phyloP scores from a whole-genome alignment of 1,139 yeast species.

The Geotrichum candidum region DNA sequence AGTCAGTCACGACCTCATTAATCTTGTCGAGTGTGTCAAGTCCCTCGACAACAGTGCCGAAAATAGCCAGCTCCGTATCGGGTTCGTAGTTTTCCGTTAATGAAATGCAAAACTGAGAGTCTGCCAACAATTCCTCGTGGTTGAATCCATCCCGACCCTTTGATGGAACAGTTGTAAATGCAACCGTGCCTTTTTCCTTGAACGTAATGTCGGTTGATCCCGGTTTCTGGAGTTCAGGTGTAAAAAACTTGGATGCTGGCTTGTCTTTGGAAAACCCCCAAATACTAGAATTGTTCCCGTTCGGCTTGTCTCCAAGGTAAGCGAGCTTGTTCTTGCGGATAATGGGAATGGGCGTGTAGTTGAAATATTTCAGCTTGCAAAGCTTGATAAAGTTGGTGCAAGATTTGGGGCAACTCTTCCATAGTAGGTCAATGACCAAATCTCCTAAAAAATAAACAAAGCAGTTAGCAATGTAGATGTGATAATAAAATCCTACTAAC shows the following conservation, averaged over 20 bases:
- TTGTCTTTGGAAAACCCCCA: conserved; percentile 10
- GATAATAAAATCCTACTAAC: background rate
- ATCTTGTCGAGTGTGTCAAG: conserved; percentile 41
- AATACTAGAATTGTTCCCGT: conserved; percentile 1
- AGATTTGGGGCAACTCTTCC: conserved; percentile 38
- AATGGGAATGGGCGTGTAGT: conserved; percentile 47
- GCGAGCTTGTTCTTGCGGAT: conserved; percentile 34
- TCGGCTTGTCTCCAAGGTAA: conserved; percentile 5
- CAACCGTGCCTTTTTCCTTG: conserved; percentile 11
- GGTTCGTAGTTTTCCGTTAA: conserved; percentile 18
- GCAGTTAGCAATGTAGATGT: background rate
- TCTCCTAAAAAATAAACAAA: conserved; percentile 32
- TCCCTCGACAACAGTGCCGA: conserved; percentile 53
- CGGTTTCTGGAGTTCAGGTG: conserved; percentile 11
- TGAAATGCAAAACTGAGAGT: conserved; percentile 34
- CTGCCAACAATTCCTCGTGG: conserved; percentile 23
- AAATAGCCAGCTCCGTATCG: conserved; percentile 30
- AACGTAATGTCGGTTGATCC: conserved; percentile 4
- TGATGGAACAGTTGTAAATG: conserved; percentile 12
- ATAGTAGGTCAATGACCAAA: conserved; percentile 49
- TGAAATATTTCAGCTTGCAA: conserved; percentile 49
- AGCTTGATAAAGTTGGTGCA: conserved; percentile 49
- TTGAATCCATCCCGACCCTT: conserved; percentile 8
- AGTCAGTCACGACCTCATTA: conserved; percentile 40
- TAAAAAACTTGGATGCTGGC: conserved; percentile 2